Base-by-base conservation (phyloP, 2,329 filamentous ascomycete species). In the Xylaria polymorpha region DNA sequence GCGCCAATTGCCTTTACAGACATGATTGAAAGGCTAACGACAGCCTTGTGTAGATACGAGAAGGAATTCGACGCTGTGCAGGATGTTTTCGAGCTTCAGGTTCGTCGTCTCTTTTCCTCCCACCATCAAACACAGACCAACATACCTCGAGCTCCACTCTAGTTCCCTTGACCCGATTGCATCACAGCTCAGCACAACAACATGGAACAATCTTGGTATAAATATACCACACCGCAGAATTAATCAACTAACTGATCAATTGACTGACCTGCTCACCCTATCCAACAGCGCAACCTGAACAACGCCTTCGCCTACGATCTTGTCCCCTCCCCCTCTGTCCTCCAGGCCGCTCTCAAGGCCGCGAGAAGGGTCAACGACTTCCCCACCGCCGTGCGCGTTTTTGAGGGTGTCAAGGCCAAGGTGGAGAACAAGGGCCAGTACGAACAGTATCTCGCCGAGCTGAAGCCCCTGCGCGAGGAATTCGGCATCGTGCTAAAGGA, bases 221-320 rank as follows among this genome's bases (percentile, higher is more conserved):
- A 18, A 32, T 25, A 22, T 4, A 55, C 48, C 32, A 43, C 6
- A n/a, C 12, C 14, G 29, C 20, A 25, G 3, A 22, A 35, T 22
- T n/a, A 14, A 37, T 20, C 2, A 20, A 39, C n/a, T 1, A 20
- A 39, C n/a, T 8, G 29, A 2, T 25, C 39, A 44, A 63, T 63
- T 20, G 22, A 50, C 56, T 39, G 37, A 56, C 35, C 48, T 63
- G 41, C 67, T 59, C 22, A 66, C 62, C 37, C 32, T 55, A 44
- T 67, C 64, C 48, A 61, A 68, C 77, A 89, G 87, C 78, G 77
- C 62, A 79, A 80, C 71, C 80, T 94, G 89, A 99, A 99, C 91
- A 99, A 99, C 87, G 95, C 94, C 82, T 99, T 99, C 85, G 96
- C 96, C 81, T 99, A 99, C 91, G 96, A 99, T 91, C 92, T 99